These are phyloP conservation scores for Russula compacta DNA, from an alignment of 768 basidiomycete genomes.

Conservation along the genomic window DNA sequence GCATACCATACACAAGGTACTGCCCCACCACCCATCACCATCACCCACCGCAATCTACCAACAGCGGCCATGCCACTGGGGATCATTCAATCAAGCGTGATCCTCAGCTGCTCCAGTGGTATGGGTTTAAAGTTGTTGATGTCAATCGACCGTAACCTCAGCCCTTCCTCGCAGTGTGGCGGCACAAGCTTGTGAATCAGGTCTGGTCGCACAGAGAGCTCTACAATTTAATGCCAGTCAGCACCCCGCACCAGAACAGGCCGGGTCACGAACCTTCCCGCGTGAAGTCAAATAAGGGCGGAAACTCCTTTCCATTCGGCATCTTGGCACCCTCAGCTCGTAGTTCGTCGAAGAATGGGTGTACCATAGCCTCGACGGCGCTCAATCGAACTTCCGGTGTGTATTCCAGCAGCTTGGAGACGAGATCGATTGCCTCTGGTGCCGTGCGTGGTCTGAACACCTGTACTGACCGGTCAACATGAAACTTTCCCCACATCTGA, in stretches of 20 bases:
- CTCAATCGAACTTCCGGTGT: conserved; percentile 91
- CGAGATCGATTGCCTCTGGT: conserved; percentile 91
- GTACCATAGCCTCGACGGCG: conserved; percentile 85
- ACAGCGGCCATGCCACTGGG: neutral
- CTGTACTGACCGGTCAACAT: conserved; percentile 31
- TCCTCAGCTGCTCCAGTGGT: conserved; percentile 91
- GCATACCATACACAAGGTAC: conserved; percentile 6
- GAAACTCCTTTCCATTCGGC: conserved; percentile 97
- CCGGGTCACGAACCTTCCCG: conserved; percentile 69
- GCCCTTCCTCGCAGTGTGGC: conserved; percentile 78
- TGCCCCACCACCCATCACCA: neutral
- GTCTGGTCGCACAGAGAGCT: conserved; percentile 94
- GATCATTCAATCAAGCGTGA: conserved; percentile 66
- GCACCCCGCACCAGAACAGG: neutral
- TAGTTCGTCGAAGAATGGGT: conserved; percentile 96
- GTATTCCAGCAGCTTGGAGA: conserved; percentile 92
- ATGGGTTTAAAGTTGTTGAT: conserved; percentile 92
- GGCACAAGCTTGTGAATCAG: conserved; percentile 89
- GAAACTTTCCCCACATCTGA: conserved; percentile 11
- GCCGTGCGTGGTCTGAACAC: conserved; percentile 98
- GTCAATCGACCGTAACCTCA: conserved; percentile 77
- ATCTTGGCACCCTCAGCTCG: conserved; percentile 83
- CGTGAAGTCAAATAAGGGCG: conserved; percentile 89
- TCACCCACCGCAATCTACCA: neutral
- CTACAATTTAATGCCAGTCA: conserved; percentile 33